Conservation (phyloP, 352 stramenopile species). For the Globisporangium camurandrum region DNA sequence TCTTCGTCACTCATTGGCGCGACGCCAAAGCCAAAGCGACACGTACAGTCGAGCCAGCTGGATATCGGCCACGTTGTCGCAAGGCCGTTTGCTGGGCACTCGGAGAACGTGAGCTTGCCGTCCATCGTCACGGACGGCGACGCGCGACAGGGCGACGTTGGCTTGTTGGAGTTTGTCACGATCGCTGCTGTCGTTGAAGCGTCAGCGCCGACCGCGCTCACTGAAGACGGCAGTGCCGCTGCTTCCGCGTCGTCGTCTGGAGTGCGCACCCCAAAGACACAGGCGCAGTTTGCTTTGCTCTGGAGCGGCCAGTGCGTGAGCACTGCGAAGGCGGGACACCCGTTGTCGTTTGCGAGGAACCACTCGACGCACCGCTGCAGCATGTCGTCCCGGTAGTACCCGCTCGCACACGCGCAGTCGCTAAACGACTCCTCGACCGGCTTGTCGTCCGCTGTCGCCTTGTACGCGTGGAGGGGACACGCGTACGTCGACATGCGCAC, state of each 20-base stretch:
- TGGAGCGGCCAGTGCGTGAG: constrained; percentile 72
- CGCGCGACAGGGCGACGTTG: constrained; percentile 18
- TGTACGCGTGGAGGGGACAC: constrained; percentile 59
- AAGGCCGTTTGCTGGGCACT: constrained; percentile 41
- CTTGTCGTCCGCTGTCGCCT: constrained; percentile 14
- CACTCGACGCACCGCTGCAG: constrained; percentile 47
- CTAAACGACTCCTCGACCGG: constrained; percentile 39
- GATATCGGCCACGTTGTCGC: constrained; percentile 42
- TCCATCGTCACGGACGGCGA: constrained; percentile 10
- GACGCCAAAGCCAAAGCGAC: constrained; percentile 37
- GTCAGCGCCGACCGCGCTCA: too few relatives aligned
- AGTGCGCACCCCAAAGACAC: constrained; percentile 58
- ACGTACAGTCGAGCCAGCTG: constrained; percentile 30
- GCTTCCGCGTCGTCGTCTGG: too few relatives aligned
- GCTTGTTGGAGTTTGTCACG: constrained; percentile 8
- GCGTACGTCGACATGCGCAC: constrained; percentile 45
- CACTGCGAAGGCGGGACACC: constrained; percentile 48
- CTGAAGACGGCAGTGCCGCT: too few relatives aligned
- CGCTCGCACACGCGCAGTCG: constrained; percentile 64
- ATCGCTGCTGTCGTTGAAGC: too few relatives aligned
- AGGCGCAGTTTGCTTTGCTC: constrained; percentile 66
- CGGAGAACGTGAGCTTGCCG: constrained; percentile 20
- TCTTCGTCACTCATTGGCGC: constrained; percentile 21
- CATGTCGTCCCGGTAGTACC: constrained; percentile 58
- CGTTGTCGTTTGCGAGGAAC: constrained; percentile 59